Evolutionary conservation across 2,329 filamentous ascomycete genomes (phyloP), one percentile per base, ranked within the genome.

Genomic region (Cordyceps cateniannulata): DNA sequence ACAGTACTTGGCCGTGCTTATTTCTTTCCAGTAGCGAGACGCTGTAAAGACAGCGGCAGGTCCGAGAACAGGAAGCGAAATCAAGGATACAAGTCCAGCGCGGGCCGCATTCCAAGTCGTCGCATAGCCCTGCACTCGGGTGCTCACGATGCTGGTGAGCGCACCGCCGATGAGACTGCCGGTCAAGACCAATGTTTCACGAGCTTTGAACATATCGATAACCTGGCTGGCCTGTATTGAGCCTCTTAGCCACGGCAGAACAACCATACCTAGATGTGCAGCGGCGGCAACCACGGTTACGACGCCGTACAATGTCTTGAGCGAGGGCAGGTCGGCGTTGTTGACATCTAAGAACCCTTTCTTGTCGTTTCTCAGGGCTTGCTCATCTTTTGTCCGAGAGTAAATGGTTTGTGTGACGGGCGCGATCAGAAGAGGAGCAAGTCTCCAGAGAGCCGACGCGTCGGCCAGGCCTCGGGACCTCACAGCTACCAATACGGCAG

Each of bases 11-110:
- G 35, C 47, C n/a, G 47, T 51, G 7, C 47, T 59, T 8, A 59
- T 24, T n/a, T 59, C 47, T 44, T 59, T 59, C 56, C 47, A 51
- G 47, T 51, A 51, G 7, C n/a, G 35, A 24, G 47, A 24, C 20
- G 47, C 47, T 2, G 25, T 44, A 44, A 51, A 59, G 7, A 51
- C 47, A 9, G 47, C 47, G 4, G 47, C 47, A 48, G 56, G 56
- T 3, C 47, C 56, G 32, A 51, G 32, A 22, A 45, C 6, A 0
- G 24, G 47, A 24, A 59, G 9, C 5, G 35, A 44, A 22, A 35
- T 5, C 16, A 51, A 10, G 20, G 55, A 50, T 2, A 29, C 16
- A 1, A 58, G 16, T 9, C 29, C 55, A 7, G 44, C 44, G 24
- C 45, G 45, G 10, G 50, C 9, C 1, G 55, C 55, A 22, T 32